Evolutionary conservation across 257 asterid species (phyloP).

Genomic region (Solanum corneliomulleri): DNA sequence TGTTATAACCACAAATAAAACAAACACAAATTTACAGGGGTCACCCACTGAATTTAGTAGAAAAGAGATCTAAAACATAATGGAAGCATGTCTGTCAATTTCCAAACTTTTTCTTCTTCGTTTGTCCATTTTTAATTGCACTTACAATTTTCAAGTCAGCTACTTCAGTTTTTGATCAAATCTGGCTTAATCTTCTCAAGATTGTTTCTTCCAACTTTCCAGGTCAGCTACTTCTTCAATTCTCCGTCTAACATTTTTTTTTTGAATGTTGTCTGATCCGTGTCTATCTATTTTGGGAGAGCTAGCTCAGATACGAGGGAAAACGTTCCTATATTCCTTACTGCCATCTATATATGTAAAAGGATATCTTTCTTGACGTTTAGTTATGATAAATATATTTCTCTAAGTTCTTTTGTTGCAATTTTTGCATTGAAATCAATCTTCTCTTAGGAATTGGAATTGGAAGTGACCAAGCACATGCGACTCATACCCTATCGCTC

Average conservation of each 20-base stretch:
- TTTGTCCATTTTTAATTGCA: not conserved
- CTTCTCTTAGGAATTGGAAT: not conserved
- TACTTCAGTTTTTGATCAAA: not conserved
- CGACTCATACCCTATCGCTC: not conserved
- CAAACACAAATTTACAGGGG: too few species aligned
- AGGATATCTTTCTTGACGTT: not conserved
- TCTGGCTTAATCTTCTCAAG: not conserved
- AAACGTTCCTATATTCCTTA: not conserved
- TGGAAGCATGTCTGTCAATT: not conserved
- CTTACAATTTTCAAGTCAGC: not conserved
- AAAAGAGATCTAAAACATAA: too few species aligned
- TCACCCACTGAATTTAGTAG: too few species aligned
- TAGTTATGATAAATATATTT: not conserved
- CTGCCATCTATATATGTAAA: not conserved
- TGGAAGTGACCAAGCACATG: not conserved
- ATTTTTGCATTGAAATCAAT: not conserved
- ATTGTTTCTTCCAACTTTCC: not conserved
- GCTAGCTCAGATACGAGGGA: not conserved
- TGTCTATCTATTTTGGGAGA: not conserved
- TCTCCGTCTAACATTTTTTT: not conserved
- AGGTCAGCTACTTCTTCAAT: not conserved
- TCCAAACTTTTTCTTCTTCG: not conserved
- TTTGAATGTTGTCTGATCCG: not conserved
- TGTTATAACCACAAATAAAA: not conserved
- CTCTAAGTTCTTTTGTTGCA: not conserved